Evolutionary conservation across 2,329 filamentous ascomycete genomes (phyloP), one percentile per base, ranked within the genome.

Genomic region (Xylaria sp.): DNA sequence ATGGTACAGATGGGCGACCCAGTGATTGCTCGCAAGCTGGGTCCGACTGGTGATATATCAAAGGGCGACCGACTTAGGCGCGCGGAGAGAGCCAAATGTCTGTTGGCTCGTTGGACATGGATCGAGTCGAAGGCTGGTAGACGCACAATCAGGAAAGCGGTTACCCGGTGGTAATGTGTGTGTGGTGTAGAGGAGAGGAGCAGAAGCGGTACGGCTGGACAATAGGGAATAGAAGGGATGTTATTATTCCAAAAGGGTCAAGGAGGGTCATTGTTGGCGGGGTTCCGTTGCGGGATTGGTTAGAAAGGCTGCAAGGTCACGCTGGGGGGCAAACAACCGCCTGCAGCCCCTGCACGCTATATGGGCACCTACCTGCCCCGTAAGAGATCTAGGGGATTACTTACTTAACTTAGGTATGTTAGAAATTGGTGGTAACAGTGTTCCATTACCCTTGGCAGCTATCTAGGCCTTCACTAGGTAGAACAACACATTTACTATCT

Each of bases 211-310:
- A 54, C 49, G 14, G 62, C 64, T 66, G 57, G 64, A 53, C 57
- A 17, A 60, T 63, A 60, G 57, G 57, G 63, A 57, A 51, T 60
- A 65, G 64, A 62, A 63, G 63, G 64, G 64, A 60, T 64, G 58
- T 57, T 60, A 63, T 60, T 64, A 54, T 57, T 66, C 61, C 55
- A 61, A 66, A 62, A 59, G 64, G 61, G 61, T 55, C 42, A 61
- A 64, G 53, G 61, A 61, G 58, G 64, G 58, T 38, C 61, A 60
- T 35, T 46, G 55, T 59, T 60, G 64, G 58, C 53, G 61, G 64
- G 61, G 64, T 50, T 42, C 45, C 2, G 60, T 60, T 37, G 64
- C 50, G 56, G 64, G 61, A 66, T 66, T 66, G 64, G 64, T 33
- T 57, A 42, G 61, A 53, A 57, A 42, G 37, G 5, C 35, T 28